These are phyloP conservation scores for Trichophyton verrucosum DNA, from an alignment of 2,329 filamentous ascomycete genomes.

Conservation along the genomic window DNA sequence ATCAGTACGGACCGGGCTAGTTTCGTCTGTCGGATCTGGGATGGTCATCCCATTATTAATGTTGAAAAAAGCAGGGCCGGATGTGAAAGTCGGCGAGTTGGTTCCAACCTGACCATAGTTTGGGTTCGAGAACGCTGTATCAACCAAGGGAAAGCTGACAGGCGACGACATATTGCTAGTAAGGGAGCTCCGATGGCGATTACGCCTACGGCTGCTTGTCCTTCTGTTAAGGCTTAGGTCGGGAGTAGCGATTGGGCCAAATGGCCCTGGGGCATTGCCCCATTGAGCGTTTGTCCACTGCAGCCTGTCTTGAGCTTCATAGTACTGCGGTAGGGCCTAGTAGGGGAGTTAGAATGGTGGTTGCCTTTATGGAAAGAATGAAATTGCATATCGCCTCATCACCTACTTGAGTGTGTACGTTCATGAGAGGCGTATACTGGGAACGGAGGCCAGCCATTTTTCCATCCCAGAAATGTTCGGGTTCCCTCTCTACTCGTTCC, in stretches of 20 bases:
- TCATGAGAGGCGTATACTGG: slow-evolving; percentile 32
- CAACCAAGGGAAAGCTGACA: slow-evolving; percentile 29
- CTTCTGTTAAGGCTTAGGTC: slow-evolving; percentile 32
- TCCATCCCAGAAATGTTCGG: slow-evolving; percentile 36
- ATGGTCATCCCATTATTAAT: slow-evolving; percentile 51
- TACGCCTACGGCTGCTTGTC: slow-evolving; percentile 31
- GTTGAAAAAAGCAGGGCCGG: slow-evolving; percentile 46
- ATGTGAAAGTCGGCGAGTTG: slow-evolving; percentile 41
- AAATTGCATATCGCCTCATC: no score
- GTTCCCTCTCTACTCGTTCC: slow-evolving; percentile 38
- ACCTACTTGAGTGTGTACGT: slow-evolving; percentile 28
- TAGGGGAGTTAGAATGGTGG: background rate
- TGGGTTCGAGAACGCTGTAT: slow-evolving; percentile 28
- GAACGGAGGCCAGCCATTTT: slow-evolving; percentile 32
- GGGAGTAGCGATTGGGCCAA: slow-evolving; percentile 28
- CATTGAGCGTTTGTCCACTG: slow-evolving; percentile 33
- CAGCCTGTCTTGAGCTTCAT: slow-evolving; percentile 35
- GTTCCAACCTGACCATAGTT: slow-evolving; percentile 39
- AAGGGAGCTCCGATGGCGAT: slow-evolving; percentile 34
- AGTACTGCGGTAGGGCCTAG: slow-evolving; percentile 32
- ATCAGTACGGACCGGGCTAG: slow-evolving; percentile 36
- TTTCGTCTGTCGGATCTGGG: slow-evolving; percentile 30
- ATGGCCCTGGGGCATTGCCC: slow-evolving; percentile 25
- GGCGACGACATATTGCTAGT: slow-evolving; percentile 38
- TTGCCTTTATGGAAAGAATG: background rate